Evolutionary conservation across 108 stramenopile species (phyloP), one percentile per base, ranked within the genome.

Genomic region (Skeletonema menzelii): DNA sequence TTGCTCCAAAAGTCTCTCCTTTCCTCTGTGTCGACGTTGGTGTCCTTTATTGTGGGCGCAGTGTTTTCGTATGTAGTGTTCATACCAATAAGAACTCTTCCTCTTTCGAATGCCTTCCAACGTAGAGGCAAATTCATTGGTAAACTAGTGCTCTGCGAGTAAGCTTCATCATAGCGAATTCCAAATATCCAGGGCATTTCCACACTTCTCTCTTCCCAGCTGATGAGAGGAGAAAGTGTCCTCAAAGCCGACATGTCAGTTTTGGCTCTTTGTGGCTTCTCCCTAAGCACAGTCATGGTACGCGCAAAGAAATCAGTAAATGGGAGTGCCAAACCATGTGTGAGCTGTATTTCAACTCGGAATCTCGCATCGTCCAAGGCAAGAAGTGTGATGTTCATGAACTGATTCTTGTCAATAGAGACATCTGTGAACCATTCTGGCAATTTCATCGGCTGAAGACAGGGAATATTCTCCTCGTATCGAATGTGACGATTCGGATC

Each of bases 51-150:
- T 20, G 69, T 59, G 11, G 70, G 70, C 11, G 70, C 32, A 14
- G 34, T 27, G 32, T 77, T 73, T 47, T 75, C 60, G 13, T 59
- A 55, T 17, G 87, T 84, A 8, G 63, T 80, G 42, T 94, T 91
- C 78, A 90, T 87, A 15, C 70, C 65, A 4, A 91, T 46, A 5
- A 95, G 79, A 28, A 92, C 88, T 22, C 94, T 82, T 13, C 94
- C 94, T 64, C 86, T 70, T 56, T 85, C 86, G 30, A 85, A 88
- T 14, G 56, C 84, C 19, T 72, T 72, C 72, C 88, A 94, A 17
- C 91, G 83, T 8, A 91, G 91, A 3, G 94, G 94, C 59, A 95
- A 59, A 69, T 95, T 95, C 67, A 92, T 72, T 19, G 94, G 92
- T 22, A 68, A 73, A 24, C 76, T 73, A 31, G 88, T 46, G 10